Conservation (phyloP, 2,329 filamentous ascomycete genomes). For the Lachnellula cervina region DNA sequence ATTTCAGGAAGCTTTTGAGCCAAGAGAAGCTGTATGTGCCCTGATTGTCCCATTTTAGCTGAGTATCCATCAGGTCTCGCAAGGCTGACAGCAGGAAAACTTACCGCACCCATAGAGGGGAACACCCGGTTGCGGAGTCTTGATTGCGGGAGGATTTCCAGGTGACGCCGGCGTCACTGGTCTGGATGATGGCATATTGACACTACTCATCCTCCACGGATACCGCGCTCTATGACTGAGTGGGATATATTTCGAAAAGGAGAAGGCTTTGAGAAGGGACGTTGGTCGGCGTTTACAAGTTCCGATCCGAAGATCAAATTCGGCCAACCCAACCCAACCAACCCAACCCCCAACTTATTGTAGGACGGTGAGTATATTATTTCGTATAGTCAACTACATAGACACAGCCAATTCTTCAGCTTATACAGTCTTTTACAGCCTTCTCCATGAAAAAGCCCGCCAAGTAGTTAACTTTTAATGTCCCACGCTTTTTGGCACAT, state of each 20-base stretch:
- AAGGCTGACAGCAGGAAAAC: constrained; percentile 26
- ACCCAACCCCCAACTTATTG: not conserved
- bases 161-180: constrained; percentile 30
- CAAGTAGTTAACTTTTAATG: no score
- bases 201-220: constrained; percentile 3
- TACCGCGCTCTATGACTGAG: not conserved
- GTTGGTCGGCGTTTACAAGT: not conserved
- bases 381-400: no score
- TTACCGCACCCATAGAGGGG: constrained; percentile 62
- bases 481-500: no score
- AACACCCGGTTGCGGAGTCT: constrained; percentile 52
- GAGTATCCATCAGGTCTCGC: not conserved
- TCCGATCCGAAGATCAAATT: not conserved
- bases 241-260: not conserved
- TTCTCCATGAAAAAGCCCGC: no score
- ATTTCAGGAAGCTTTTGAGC: constrained; percentile 58
- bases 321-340: not conserved
- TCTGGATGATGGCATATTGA: constrained; percentile 26
- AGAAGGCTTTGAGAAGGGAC: not conserved
- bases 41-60: constrained; percentile 38
- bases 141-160: constrained; percentile 43
- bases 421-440: no score
- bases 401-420: no score
- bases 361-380: not conserved
- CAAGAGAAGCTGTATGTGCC: constrained; percentile 67